Evolutionary conservation across 306 rosid genomes (phyloP).

Genomic region (Quercus mongolica): DNA sequence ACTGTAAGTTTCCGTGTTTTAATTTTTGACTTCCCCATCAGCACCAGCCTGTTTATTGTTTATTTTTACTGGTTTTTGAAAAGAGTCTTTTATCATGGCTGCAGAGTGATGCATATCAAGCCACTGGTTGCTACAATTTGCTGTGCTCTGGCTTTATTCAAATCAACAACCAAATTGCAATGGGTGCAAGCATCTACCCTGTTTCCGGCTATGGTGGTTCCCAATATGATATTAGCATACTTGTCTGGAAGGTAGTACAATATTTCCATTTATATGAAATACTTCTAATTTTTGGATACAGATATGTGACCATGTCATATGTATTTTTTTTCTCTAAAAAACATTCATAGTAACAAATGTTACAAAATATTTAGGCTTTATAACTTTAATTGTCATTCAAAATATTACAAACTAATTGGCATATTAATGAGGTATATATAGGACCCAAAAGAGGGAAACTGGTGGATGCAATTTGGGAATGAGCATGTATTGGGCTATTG

Average conservation of each 20-base stretch:
- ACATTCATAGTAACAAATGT: no score
- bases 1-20: slow-evolving; percentile 48
- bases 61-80: background rate
- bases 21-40: background rate
- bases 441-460: slow-evolving; percentile 65
- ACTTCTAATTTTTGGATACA: background rate
- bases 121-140: slow-evolving; percentile 63
- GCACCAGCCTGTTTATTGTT: background rate
- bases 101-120: slow-evolving; percentile 66
- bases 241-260: slow-evolving; percentile 52
- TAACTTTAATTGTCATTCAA: no score
- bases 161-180: slow-evolving; percentile 47
- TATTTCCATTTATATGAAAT: background rate
- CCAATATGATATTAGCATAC: slow-evolving; percentile 55
- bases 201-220: slow-evolving; percentile 43
- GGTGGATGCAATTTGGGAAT: slow-evolving; percentile 66
- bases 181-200: slow-evolving; percentile 53
- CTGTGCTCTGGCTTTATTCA: slow-evolving; percentile 61
- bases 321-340: no score
- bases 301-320: background rate
- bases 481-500: slow-evolving; percentile 53
- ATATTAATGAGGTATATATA: background rate
- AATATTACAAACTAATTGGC: background rate
- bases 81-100: slow-evolving; percentile 6
- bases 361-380: no score